Base-by-base conservation (phyloP, 768 basidiomycete genomes). In the Phlegmacium glaucopus region DNA sequence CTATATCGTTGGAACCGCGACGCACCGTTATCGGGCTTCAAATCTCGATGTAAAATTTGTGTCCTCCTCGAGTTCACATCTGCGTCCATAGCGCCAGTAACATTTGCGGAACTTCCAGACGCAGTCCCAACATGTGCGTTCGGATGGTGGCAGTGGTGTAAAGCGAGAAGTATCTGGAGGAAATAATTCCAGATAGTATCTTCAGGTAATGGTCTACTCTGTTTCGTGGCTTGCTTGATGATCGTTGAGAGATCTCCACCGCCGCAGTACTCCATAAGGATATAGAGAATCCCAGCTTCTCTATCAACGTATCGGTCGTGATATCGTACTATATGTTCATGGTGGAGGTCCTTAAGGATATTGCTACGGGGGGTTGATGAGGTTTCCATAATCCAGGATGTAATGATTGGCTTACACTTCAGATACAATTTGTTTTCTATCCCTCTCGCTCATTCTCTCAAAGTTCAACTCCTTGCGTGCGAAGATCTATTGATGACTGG, bases 181-280 rank as follows among this genome's bases (percentile, higher is more conserved):
- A 99, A 94, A 62, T 95, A 97, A 59, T 82, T 81, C 96, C 96
- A 98, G 35, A 99, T 81, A 6, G 87, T 87, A 52, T 96, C 94
- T 70, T 99, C 96, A 1, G 91, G 78, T 44, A 97, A 82, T 2
- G 82, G 79, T 44, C 87, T 77, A 49, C 77, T 80, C 46, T 80
- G 73, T 61, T 82, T 84, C 50, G 73, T 65, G 1, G 88, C 80
- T 52, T 83, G 84, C 60, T 91, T 90, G 65, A 98, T 96, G 59
- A 96, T 68, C 29, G 79, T 72, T 1, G 90, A 90, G 45, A 99
- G 78, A 71, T 99, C 96, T 10, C 96, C 96, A 16, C 94, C 94
- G 4, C 92, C 94, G 61, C 96, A 99, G 64, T 92, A 98, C 71
- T 99, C 96, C 96, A 98, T 99, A 55, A 98, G 76, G 52, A 99